Evolutionary conservation across 2,329 filamentous ascomycete species (phyloP), one percentile per base, ranked within the genome.

Genomic region (Stagonosporopsis cucurbitacearum): DNA sequence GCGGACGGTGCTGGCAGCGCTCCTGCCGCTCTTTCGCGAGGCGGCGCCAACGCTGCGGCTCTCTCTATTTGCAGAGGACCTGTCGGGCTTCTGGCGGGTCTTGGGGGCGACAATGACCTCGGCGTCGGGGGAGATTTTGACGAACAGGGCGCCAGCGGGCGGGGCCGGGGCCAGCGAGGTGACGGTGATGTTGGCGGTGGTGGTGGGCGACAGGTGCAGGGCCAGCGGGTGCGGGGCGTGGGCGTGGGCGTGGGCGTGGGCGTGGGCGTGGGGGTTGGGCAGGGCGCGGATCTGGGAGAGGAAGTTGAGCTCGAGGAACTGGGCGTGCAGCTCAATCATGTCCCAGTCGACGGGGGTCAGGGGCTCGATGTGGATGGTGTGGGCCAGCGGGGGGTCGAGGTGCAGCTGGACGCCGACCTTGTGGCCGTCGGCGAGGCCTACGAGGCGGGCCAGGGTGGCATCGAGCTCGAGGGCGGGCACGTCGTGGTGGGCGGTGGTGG

Each of bases 61-160:
- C 64, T 96, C 92, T 33, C 87, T 85, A 11, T 32, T 52, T n/a
- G 81, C 85, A 26, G 79, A 77, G 56, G 78, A 83, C 52, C 88
- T 85, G 3, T 86, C 80, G 30, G 83, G 79, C 73, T 91, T 92
- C 37, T 89, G 83, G 51, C 94, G 86, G 23, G 88, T 89, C 78
- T 99, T 99, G 0, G 95, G 95, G 3, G 95, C 95, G 57, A 99
- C 95, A 62, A 98, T 96, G 45, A 99, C 93, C 77, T 99, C 95
- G 20, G 94, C 94, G 72, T 98, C 92, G 0, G 93, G 90, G 0
- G 91, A 90, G 46, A 99, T 91, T 76, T 97, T 98, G 23, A 91
- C 92, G 72, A 99, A 99, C 0, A 91, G 83, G 1, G 86, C 83
- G 44, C 87, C 85, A 2, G 85, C 80, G 1, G 89, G 76, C 4